Base-by-base conservation (phyloP, 2,329 filamentous ascomycete species). In the Talaromyces sp. region DNA sequence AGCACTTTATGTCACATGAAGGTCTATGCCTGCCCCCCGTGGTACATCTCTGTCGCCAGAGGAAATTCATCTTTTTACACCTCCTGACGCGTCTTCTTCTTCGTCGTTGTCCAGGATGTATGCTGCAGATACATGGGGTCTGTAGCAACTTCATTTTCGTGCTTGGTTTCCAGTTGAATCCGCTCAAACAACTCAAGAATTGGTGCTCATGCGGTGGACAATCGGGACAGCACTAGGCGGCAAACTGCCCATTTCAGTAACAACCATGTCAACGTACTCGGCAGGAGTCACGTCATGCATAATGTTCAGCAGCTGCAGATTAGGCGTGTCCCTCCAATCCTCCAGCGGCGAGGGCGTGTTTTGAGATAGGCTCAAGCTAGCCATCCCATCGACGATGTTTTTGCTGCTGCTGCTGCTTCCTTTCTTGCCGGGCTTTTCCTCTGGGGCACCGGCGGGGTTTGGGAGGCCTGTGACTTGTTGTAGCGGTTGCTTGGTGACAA, bases 211-310 rank as follows among this genome's bases (percentile, higher is more conserved):
- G 59, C 87, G 81, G 77, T 89, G 85, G 59, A 90, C 84, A 55
- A 88, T 86, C 11, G 92, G 89, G 49, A 97, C 92, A 8, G 92
- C 92, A 69, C 89, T 93, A 0, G 92, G 90, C 57, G 92, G 91
- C 65, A 96, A 84, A 69, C 87, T 91, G 49, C 93, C 95, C 72
- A 93, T 88, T 78, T 99, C 95, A 3, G 92, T 97, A 56, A 98
- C 87, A 47, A 99, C 88, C 75, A 93, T 90, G 44, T 91, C 88
- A 66, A 98, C 88, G 70, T 92, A 93, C 69, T 91, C 89, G 4
- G 91, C 90, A 15, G 89, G 90, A 0, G 95, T 99, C 55, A 93
- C 91, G 74, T 99, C 95, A 72, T 96, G 97, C 76, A 98, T 86
- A 63, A 97, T 83, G 71, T 90, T 90, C 64, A 88, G 77, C 44